Conservation (phyloP, 768 basidiomycete species). For the Boletales sp. region DNA sequence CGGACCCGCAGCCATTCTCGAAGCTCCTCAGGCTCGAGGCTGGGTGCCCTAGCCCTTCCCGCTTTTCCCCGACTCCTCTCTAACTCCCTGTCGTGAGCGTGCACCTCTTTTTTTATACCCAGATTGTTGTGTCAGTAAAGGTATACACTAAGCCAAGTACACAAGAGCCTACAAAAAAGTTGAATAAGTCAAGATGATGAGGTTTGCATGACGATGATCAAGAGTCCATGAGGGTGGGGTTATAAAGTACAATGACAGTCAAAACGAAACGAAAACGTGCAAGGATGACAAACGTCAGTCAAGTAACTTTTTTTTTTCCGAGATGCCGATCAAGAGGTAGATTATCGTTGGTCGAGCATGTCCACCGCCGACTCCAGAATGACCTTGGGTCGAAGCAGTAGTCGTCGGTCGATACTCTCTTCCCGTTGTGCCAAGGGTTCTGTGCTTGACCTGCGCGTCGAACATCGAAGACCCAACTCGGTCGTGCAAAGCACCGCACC, state of each 20-base stretch:
- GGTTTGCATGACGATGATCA: conserved; percentile 9
- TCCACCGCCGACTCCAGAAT: conserved; percentile 68
- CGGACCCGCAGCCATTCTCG: neutral
- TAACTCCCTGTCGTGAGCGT: too few species aligned
- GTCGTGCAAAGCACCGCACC: conserved; percentile 64
- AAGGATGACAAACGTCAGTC: neutral
- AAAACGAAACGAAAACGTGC: conserved; percentile 1
- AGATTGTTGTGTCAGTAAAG: neutral
- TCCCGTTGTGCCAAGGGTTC: conserved; percentile 32
- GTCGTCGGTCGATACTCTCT: conserved; percentile 50
- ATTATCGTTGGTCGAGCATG: conserved; percentile 38
- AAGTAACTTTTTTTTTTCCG: too few species aligned
- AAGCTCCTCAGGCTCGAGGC: neutral
- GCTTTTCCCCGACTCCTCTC: neutral
- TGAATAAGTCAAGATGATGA: conserved; percentile 5
- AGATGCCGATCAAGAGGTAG: too few species aligned
- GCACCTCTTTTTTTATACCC: too few species aligned
- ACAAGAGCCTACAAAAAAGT: neutral
- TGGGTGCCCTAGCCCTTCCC: too few species aligned
- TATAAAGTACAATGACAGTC: conserved; percentile 14
- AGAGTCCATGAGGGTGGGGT: conserved; percentile 8
- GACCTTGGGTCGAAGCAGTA: conserved; percentile 70
- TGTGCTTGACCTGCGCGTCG: conserved; percentile 40
- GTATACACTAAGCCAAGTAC: neutral
- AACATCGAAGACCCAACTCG: conserved; percentile 67